Evolutionary conservation across 1,284 basidiomycete genomes (phyloP), one percentile per base, ranked within the genome.

Genomic region (Laetiporus sulphureus): DNA sequence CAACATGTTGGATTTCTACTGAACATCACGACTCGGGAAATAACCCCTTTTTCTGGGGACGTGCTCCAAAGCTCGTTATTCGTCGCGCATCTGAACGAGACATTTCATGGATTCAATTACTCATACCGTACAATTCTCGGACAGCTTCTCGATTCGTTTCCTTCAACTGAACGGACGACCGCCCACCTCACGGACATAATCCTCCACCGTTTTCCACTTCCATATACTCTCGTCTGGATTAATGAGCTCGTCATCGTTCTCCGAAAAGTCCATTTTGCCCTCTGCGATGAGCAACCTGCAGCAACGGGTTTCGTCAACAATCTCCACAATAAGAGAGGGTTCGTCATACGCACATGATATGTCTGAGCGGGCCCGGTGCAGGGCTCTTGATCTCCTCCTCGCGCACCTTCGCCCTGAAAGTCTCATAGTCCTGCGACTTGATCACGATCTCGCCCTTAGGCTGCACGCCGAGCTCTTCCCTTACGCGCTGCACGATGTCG

Each of bases 131-230:
- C n/a, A n/a, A n/a, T n/a, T n/a, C n/a, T n/a, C n/a, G n/a, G n/a
- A n/a, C n/a, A n/a, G n/a, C n/a, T n/a, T n/a, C n/a, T n/a, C n/a
- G n/a, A n/a, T n/a, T n/a, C n/a, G n/a, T n/a, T n/a, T 32, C 32
- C 7, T 32, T 24, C 22, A 37, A 16, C 25, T 12, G 29, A 24
- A 40, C 16, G 27, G 24, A 12, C 20, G 13, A 15, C 44, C 39
- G 11, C 35, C 30, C 5, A 21, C 29, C 36, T 41, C 44, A 18
- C 39, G 36, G 30, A 55, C 41, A 33, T 52, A 48, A 18, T 56
- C 54, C 37, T 57, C 53, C 2, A 59, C 41, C 4, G 56, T 53
- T 40, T 50, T 54, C 60, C 60, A 62, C 44, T 57, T 58, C 60
- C 59, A 60, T 8, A 51, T 27, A 24, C 47, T 46, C 42, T 55